phyloP scores from a whole-genome alignment of 2,329 filamentous ascomycete genomes.

The Fusarium sp. region DNA sequence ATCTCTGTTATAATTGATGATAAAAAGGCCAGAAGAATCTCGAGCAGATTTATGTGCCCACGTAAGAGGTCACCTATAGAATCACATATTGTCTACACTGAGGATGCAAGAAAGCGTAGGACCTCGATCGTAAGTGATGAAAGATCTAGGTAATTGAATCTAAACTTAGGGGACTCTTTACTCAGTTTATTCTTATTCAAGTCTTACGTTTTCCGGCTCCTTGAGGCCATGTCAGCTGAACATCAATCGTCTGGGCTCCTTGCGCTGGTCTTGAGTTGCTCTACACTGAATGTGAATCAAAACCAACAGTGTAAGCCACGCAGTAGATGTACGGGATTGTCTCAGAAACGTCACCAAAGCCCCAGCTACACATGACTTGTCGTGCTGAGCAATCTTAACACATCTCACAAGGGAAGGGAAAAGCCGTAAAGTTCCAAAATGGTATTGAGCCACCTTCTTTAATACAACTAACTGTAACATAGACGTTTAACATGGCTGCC shows the following conservation, averaged over 20 bases:
- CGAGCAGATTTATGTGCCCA: neutral
- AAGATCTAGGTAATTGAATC: neutral
- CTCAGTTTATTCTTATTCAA: neutral
- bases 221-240: neutral
- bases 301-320: neutral
- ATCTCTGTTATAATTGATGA: neutral
- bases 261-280: neutral
- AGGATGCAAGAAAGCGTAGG: neutral
- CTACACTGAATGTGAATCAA: neutral
- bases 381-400: neutral
- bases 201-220: neutral
- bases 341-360: neutral
- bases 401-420: neutral
- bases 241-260: no score
- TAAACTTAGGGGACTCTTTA: neutral
- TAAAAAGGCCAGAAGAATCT: constrained; percentile 46
- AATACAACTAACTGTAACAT: constrained; percentile 27
- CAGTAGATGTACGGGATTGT: neutral
- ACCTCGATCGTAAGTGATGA: neutral
- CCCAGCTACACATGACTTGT: neutral
- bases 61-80: neutral
- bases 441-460: constrained; percentile 31
- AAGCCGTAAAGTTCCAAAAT: constrained; percentile 6
- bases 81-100: neutral
- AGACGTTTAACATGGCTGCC: constrained; percentile 30